phyloP scores from a whole-genome alignment of 768 basidiomycete species.

The Dacryopinax primogenitus region DNA sequence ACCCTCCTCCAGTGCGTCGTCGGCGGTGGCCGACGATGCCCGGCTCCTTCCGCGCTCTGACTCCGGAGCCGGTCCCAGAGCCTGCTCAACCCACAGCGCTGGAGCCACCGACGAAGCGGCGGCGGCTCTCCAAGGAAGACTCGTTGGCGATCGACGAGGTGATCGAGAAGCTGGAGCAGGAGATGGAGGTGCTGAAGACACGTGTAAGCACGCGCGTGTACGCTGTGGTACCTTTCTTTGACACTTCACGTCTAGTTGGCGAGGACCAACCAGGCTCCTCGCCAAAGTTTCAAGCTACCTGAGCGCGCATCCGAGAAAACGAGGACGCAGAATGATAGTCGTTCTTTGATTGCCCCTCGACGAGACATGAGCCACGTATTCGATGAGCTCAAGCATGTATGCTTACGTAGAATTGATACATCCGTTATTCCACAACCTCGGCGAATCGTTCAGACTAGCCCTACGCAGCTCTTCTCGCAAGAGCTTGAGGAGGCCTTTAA shows the following conservation, averaged over 20 bases:
- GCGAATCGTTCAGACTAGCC: too few relatives aligned
- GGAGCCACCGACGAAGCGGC: not conserved
- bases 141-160: not conserved
- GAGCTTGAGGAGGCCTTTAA: too few relatives aligned
- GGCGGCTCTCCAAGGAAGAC: not conserved
- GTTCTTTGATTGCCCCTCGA: not conserved
- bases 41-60: not conserved
- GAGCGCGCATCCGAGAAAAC: not conserved
- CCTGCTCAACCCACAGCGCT: not conserved
- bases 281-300: not conserved
- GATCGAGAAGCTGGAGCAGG: conserved; percentile 2
- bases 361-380: not conserved
- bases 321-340: not conserved
- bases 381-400: not conserved
- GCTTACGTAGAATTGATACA: not conserved
- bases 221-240: not conserved
- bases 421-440: not conserved
- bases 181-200: not conserved
- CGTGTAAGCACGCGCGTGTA: not conserved
- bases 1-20: not conserved
- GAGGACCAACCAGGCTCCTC: not conserved
- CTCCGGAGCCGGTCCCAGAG: not conserved
- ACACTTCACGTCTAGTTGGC: not conserved
- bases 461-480: too few relatives aligned
- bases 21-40: not conserved